A percentile compares a stretch with the other conserved stretches of the same genome.
Conservation (phyloP, 257 asterid genomes). For the Gentiana straminea region DNA sequence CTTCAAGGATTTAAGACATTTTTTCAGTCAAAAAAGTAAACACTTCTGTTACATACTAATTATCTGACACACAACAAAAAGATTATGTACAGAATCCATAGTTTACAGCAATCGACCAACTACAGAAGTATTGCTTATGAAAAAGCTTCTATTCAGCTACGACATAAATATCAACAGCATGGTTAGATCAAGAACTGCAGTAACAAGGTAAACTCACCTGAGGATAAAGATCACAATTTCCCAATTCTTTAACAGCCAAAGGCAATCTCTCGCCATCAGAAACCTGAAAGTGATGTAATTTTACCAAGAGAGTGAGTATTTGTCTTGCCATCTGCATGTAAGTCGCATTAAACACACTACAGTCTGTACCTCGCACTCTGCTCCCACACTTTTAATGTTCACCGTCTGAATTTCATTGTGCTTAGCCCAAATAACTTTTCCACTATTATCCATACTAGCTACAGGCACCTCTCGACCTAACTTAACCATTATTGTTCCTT, state of each 20-base stretch:
- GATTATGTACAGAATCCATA: too few species aligned
- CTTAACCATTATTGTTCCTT: slow-evolving; percentile 98
- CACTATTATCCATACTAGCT: slow-evolving; percentile 95
- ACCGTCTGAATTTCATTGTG: slow-evolving; percentile 97
- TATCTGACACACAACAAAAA: too few species aligned
- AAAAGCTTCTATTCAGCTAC: too few species aligned
- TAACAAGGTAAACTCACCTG: slow-evolving; percentile 44
- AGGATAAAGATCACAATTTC: slow-evolving; percentile 96
- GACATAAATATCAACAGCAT: background rate
- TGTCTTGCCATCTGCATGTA: background rate
- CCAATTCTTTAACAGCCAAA: slow-evolving; percentile 90
- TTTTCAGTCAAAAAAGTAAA: too few species aligned
- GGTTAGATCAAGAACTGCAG: background rate
- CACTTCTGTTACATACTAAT: too few species aligned
- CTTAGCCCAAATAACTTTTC: slow-evolving; percentile 95
- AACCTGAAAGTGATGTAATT: slow-evolving; percentile 35
- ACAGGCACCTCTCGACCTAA: slow-evolving; percentile 96
- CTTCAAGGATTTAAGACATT: too few species aligned
- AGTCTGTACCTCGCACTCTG: slow-evolving; percentile 63
- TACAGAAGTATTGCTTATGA: too few species aligned
- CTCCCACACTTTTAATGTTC: slow-evolving; percentile 87
- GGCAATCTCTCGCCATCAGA: slow-evolving; percentile 97
- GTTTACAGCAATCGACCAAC: too few species aligned
- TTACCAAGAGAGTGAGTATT: background rate
- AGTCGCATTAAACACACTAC: slow-evolving; percentile 4